Conservation (phyloP, 2,329 filamentous ascomycete genomes). For the Parascedosporium putredinis region DNA sequence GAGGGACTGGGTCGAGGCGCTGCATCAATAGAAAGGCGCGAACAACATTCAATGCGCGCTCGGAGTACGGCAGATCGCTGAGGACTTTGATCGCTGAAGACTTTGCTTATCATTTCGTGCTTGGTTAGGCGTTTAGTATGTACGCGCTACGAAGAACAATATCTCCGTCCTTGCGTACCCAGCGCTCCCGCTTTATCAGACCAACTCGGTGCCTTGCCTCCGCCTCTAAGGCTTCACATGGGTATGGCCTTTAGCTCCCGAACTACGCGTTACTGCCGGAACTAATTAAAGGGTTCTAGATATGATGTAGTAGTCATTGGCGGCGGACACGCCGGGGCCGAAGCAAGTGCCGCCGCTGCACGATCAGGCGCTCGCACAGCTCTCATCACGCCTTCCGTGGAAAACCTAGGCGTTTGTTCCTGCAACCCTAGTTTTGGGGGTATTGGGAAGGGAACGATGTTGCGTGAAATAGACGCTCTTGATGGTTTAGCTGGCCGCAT, state of each 20-base stretch:
- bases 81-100: no score
- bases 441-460: slow-evolving; percentile 96
- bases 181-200: slow-evolving; percentile 1
- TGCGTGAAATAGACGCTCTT: slow-evolving; percentile 88
- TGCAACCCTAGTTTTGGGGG: slow-evolving; percentile 96
- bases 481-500: slow-evolving; percentile 82
- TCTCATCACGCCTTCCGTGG: slow-evolving; percentile 75
- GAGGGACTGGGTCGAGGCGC: no score
- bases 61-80: no score
- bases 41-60: no score
- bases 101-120: no score
- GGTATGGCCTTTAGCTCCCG: neutral
- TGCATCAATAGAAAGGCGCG: no score
- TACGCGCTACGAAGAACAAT: neutral
- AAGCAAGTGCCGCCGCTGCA: slow-evolving; percentile 85
- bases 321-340: slow-evolving; percentile 88
- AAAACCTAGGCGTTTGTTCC: slow-evolving; percentile 88
- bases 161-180: neutral
- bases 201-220: neutral
- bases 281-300: neutral
- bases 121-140: neutral
- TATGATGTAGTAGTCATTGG: slow-evolving; percentile 87
- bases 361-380: slow-evolving; percentile 81
- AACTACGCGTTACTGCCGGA: neutral
- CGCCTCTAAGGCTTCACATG: neutral